Percentiles rank a stretch among this genome's conserved stretches.
phyloP scores from a whole-genome alignment of 176 grass and related monocot species.

The Elaeis guineensis region DNA sequence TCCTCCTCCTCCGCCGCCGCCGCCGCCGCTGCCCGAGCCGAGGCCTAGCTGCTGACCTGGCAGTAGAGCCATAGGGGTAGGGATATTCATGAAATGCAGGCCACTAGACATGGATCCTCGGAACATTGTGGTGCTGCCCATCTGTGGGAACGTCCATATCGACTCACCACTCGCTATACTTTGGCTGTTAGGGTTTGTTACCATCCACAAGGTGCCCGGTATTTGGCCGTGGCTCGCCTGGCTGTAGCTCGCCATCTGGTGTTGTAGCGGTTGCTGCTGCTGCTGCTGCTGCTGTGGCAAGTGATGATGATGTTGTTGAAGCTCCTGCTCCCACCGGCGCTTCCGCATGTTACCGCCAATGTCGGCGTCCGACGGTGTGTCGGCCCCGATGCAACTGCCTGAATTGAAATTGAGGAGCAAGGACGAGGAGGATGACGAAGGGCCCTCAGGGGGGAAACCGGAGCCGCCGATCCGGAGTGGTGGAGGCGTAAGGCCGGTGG shows the following conservation, averaged over 20 bases:
- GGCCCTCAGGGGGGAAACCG: conserved; percentile 1
- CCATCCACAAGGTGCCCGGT: conserved; percentile 17
- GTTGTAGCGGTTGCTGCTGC: conserved; percentile 2
- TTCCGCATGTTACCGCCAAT: conserved; percentile 2
- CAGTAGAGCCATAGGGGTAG: conserved; percentile 68
- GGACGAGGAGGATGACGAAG: conserved; percentile 11
- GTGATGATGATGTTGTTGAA: neutral
- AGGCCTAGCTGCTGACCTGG: conserved; percentile 82
- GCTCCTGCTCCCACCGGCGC: conserved; percentile 13
- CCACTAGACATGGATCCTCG: conserved; percentile 64
- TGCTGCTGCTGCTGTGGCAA: neutral
- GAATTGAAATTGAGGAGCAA: conserved; percentile 20
- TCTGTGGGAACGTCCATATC: conserved; percentile 16
- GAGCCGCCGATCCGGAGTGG: neutral
- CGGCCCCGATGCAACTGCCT: conserved; percentile 8
- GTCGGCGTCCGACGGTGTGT: neutral
- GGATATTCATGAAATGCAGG: conserved; percentile 99
- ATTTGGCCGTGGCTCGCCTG: conserved; percentile 9
- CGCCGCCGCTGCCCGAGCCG: no score
- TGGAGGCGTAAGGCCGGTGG: conserved; percentile 4
- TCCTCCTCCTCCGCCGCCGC: conserved; percentile 5
- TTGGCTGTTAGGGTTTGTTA: conserved; percentile 20
- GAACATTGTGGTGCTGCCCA: conserved; percentile 41
- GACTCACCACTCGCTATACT: neutral
- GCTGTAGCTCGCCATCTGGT: conserved; percentile 25